Evolutionary conservation across 2,329 filamentous ascomycete species (phyloP).

Genomic region (Talaromyces sp.): DNA sequence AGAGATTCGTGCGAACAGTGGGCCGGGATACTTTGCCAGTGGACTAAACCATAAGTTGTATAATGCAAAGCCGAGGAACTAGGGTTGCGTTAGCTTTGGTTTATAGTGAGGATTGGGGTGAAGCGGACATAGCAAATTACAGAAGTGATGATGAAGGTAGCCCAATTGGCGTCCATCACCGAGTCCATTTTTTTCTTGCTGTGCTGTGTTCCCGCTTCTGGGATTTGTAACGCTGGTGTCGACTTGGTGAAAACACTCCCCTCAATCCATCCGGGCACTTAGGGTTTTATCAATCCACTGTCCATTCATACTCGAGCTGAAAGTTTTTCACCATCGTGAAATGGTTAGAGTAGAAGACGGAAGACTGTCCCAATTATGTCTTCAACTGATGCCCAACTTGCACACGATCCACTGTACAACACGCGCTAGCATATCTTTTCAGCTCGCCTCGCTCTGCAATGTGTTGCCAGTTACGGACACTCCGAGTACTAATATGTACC

Average conservation of each 20-base stretch:
- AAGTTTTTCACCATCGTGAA: neutral
- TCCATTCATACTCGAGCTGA: neutral
- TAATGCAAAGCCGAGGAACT: conserved; percentile 1
- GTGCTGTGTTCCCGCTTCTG: neutral
- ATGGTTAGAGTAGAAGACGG: neutral
- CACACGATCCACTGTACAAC: neutral
- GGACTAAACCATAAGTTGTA: conserved; percentile 5
- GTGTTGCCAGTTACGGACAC: neutral
- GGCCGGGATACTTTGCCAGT: conserved; percentile 1
- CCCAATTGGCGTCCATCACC: neutral
- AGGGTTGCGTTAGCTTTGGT: neutral
- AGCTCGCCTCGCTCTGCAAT: neutral
- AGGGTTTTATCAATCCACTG: neutral
- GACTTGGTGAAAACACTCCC: neutral
- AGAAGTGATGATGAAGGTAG: neutral
- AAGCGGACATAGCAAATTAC: neutral
- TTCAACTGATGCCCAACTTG: neutral
- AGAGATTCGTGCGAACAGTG: neutral
- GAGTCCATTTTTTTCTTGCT: neutral
- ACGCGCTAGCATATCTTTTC: neutral
- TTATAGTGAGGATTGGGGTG: neutral
- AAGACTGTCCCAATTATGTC: neutral
- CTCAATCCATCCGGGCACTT: neutral
- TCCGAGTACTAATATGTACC: neutral
- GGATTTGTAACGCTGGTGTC: neutral